These are phyloP conservation scores for Chlamydomonas reinhardtii DNA, from an alignment of 163 green algal genomes.

Conservation along the genomic window DNA sequence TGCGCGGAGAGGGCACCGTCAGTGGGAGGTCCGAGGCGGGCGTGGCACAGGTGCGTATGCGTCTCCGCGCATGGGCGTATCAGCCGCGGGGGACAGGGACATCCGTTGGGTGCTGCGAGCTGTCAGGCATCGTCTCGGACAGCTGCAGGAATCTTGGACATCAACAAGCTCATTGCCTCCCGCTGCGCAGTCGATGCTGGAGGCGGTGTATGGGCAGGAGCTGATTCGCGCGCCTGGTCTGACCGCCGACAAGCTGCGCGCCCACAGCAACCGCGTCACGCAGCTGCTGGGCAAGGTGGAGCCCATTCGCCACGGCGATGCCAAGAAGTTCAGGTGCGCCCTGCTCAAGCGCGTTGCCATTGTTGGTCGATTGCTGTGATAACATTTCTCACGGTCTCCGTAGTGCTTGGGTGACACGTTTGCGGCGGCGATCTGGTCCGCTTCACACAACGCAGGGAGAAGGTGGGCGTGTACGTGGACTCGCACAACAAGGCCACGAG, in stretches of 20 bases:
- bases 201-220: constrained; percentile 42
- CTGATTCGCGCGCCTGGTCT: constrained; percentile 15
- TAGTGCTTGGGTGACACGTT: no score
- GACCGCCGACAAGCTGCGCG: not conserved
- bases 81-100: no score
- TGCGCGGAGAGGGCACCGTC: not conserved
- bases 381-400: no score
- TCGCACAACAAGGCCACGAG: not conserved
- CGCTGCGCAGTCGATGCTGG: constrained; percentile 21
- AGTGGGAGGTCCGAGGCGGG: constrained; percentile 18
- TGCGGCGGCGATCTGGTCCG: no score
- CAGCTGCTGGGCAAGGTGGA: not conserved
- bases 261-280: not conserved
- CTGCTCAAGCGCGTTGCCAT: not conserved
- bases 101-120: no score
- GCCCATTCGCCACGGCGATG: not conserved
- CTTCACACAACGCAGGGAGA: not conserved
- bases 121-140: no score
- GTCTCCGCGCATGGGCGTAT: no score
- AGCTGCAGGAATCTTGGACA: no score
- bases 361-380: not conserved
- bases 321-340: not conserved
- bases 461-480: constrained; percentile 11
- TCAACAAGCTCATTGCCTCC: no score
- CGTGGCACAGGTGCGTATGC: not conserved